Evolutionary conservation across 371 early-diverging fungal species (phyloP), one percentile per base, ranked within the genome.

Genomic region (Quaeritorhiza haematococci): DNA sequence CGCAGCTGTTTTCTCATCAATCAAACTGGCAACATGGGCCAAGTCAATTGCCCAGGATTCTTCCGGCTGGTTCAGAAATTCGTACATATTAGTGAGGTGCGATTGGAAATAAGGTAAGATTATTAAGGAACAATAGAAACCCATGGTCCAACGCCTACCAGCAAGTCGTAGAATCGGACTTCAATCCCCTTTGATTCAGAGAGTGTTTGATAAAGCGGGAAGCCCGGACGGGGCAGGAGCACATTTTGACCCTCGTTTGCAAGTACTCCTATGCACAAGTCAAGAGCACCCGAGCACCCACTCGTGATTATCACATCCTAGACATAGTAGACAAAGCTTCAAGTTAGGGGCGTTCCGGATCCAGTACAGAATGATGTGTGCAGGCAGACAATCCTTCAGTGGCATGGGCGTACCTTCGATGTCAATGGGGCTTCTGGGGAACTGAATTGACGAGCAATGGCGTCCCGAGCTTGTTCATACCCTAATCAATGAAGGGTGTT

Each of bases 11-110:
- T 86, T 85, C 3, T 80, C 79, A 62, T 92, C 90, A 53, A 93
- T 85, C 51, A 90, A 71, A 0, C 85, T 78, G 64, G 88, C 90
- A 66, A 94, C 59, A 24, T 91, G 88, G 21, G 69, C 77, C 28
- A 94, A 61, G 69, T 94, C 92, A 27, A 80, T 79, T 68, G 92
- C 89, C 94, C 94, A 94, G 65, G 85, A 85, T 47, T 74, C 64
- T 51, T 87, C 84, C 10, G 72, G 69, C 54, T 54, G 50, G 21
- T 42, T 17, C 8, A 35, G 35, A 7, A 17, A 17, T 7, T 35
- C 7, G 35, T 8, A 35, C 35, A 8, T 35, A n/a, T n/a, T n/a
- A n/a, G n/a, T n/a, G n/a, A n/a, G n/a, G n/a, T n/a, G 33, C 28
- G 43, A 29, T 58, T 6, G 35, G 10, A n/a, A n/a, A n/a, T n/a